Evolutionary conservation across 2,329 filamentous ascomycete species (phyloP).

Genomic region (Sphaerulina vaccinii): DNA sequence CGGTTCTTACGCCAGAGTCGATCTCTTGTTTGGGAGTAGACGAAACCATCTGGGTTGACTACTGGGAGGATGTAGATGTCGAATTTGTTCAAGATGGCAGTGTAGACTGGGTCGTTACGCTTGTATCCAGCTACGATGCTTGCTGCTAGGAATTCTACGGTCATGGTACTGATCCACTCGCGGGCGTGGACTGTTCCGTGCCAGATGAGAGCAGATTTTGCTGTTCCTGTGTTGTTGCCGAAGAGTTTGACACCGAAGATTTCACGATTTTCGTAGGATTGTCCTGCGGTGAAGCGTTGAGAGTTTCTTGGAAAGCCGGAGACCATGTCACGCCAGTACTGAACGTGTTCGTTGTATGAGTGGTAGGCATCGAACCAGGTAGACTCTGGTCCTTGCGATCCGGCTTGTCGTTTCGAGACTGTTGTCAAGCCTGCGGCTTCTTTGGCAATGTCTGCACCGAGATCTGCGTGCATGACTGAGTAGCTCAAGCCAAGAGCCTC

Average conservation of each 20-base stretch:
- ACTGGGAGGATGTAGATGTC: slow-evolving; percentile 29
- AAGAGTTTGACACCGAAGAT: slow-evolving; percentile 29
- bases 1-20: slow-evolving; percentile 65
- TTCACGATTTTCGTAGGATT: slow-evolving; percentile 26
- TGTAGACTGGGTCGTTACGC: slow-evolving; percentile 18
- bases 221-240: slow-evolving; percentile 22
- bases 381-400: slow-evolving; percentile 19
- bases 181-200: slow-evolving; percentile 29
- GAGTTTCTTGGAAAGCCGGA: slow-evolving; percentile 27
- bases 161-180: slow-evolving; percentile 32
- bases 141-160: slow-evolving; percentile 30
- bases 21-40: slow-evolving; percentile 57
- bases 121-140: slow-evolving; percentile 29
- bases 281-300: slow-evolving; percentile 24
- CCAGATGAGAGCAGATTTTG: slow-evolving; percentile 28
- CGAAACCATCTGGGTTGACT: slow-evolving; percentile 50
- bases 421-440: slow-evolving; percentile 15
- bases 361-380: slow-evolving; percentile 30
- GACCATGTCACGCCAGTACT: slow-evolving; percentile 27
- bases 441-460: slow-evolving; percentile 23
- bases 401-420: slow-evolving; percentile 18
- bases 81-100: slow-evolving; percentile 24
- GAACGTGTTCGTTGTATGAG: slow-evolving; percentile 28
- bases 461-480: slow-evolving; percentile 24
- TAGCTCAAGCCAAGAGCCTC: slow-evolving; percentile 22